phyloP scores from a whole-genome alignment of 805 yeast genomes.

The Nakazawaea molendinolei region DNA sequence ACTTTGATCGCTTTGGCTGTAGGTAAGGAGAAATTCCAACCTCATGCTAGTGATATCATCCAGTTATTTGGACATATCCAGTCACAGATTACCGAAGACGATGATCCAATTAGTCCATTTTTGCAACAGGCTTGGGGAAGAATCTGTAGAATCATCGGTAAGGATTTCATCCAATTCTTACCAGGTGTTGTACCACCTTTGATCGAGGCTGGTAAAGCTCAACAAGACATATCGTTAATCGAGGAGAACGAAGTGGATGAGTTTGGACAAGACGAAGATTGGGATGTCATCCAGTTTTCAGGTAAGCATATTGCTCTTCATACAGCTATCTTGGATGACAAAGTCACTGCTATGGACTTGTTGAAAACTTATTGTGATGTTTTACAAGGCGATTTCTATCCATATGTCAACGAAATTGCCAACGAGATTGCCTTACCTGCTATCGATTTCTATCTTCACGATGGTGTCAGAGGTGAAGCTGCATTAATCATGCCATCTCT shows the following conservation, averaged over 20 bases:
- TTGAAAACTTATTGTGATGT: constrained; percentile 79
- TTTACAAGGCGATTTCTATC: constrained; percentile 74
- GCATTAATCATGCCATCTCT: constrained; percentile 78
- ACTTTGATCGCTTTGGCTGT: constrained; percentile 93
- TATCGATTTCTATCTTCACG: constrained; percentile 84
- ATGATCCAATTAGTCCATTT: constrained; percentile 83
- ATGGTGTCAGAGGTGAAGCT: constrained; percentile 90
- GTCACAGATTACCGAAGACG: constrained; percentile 49
- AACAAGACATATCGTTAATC: constrained; percentile 81
- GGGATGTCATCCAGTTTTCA: constrained; percentile 88
- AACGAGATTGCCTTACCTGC: constrained; percentile 81
- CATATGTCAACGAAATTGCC: constrained; percentile 74
- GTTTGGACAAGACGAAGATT: constrained; percentile 77
- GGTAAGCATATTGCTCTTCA: constrained; percentile 95
- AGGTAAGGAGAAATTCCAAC: constrained; percentile 80
- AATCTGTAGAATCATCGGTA: constrained; percentile 78
- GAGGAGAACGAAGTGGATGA: constrained; percentile 87
- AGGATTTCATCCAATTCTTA: constrained; percentile 77
- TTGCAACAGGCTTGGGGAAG: constrained; percentile 96
- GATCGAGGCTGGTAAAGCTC: constrained; percentile 75
- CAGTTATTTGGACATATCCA: constrained; percentile 70
- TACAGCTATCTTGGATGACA: constrained; percentile 90
- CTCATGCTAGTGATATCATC: constrained; percentile 69
- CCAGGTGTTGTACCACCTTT: constrained; percentile 88
- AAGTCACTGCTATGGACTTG: constrained; percentile 86